Base-by-base conservation (phyloP, 495 filamentous ascomycete species). In the Lasiosphaeria hispida region DNA sequence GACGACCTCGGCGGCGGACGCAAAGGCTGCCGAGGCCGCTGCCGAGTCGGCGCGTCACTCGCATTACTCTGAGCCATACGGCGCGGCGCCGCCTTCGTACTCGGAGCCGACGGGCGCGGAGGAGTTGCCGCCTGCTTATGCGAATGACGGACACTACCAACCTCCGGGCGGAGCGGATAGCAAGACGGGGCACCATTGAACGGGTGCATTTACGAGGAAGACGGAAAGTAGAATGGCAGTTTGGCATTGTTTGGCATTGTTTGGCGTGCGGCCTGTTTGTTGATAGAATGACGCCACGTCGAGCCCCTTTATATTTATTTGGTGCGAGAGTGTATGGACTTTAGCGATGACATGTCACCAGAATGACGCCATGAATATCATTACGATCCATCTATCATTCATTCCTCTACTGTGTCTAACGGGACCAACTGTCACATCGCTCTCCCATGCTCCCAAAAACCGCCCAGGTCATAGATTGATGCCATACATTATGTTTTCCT, bases 91-190 rank as follows among this genome's bases (percentile, higher is more conserved):
- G 35, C 44, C 59, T 36, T 30, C 49, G 0, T 50, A 57, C 4
- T 15, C 18, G 8, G 23, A 36, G 2, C 55, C 48, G 8, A 55
- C 51, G 1, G 42, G 35, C 11, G 55, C 11, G 3, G 45, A 53
- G 13, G 66, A 66, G 5, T 10, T 64, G 37, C 66, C 66, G 17
- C 66, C 66, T 13, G 66, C 66, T n/a, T 69, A 69, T 54, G 63
- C 51, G 0, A 61, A 62, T 17, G 58, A 66, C 3, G 60, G 53
- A 7, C 37, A 51, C 5, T 44, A 50, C 30, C 41, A 45, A 10
- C 41, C 43, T n/a, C 36, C 35, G 14, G 52, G 19, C 1, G 55
- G 42, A 9, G 50, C 44, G 4, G 64, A 69, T 45, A 14, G 35
- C 17, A 69, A 67, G 57, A 62, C 51, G 13, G 63, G 60, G 10